Evolutionary conservation across 495 filamentous ascomycete genomes (phyloP), one percentile per base, ranked within the genome.

Genomic region (Glarea lozoyensis): DNA sequence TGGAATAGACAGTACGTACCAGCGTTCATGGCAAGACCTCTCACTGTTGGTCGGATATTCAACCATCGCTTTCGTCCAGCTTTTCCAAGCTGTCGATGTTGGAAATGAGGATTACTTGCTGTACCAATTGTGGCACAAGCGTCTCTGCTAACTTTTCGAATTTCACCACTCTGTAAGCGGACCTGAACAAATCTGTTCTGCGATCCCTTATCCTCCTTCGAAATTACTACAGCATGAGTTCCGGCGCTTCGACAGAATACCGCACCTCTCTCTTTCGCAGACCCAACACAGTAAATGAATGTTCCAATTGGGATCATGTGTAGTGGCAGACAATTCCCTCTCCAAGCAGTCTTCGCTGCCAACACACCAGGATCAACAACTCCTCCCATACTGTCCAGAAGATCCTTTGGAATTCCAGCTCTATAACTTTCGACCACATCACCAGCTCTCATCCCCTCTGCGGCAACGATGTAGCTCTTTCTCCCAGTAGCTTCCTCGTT

Each of bases 21-120:
- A 46, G 89, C 88, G 63, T 98, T 98, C 92, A 98, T 98, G 15
- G 92, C 92, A 55, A 98, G 61, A 80, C 92, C 92, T 66, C 92
- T 76, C 24, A 98, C 92, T 4, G 92, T 95, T 0, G 92, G 92
- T 46, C 92, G 68, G 54, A 94, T 93, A 45, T 88, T 88, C 49
- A 95, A 61, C 90, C 88, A 96, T 53, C 92, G 73, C 34, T 79
- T 85, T 48, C 92, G 76, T 48, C 92, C 92, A 42, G 92, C 92
- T 66, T 98, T 98, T 56, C 92, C 92, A 40, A 97, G 72, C 55
- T 94, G 88, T 49, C 77, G 66, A 59, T 92, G 88, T 44, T 94
- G 86, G 56, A 84, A 84, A 60, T 93, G 85, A 42, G 81, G 77
- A 65, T 98, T 98, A 64, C 90, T 96, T 29, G 89, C 80, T 43